A percentile compares a stretch with the other conserved stretches of the same genome.
These are phyloP conservation scores for Alternaria triticina DNA, from an alignment of 2,329 filamentous ascomycete species.

Conservation along the genomic window DNA sequence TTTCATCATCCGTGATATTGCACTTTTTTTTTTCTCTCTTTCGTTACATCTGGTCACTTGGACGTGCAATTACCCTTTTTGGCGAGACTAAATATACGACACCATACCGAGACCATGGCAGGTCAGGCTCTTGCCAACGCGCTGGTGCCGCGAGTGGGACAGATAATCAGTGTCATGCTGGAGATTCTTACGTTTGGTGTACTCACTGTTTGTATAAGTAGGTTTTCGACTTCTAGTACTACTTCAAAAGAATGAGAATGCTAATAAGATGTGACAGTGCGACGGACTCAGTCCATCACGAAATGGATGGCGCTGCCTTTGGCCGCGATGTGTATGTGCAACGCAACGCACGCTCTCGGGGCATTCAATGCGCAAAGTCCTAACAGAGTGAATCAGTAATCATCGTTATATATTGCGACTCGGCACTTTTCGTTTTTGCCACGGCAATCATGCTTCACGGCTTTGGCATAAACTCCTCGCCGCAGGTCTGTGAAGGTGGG, in stretches of 20 bases:
- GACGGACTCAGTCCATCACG: slow-evolving; percentile 29
- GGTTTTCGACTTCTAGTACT: background rate
- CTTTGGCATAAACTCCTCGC: slow-evolving; percentile 61
- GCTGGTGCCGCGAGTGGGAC: slow-evolving; percentile 28
- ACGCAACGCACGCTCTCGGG: background rate
- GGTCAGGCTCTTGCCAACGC: background rate
- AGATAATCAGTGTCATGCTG: slow-evolving; percentile 29
- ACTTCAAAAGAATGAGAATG: background rate
- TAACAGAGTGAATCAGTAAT: slow-evolving; percentile 56
- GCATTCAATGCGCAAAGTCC: background rate
- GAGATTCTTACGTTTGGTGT: slow-evolving; percentile 32
- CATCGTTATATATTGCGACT: slow-evolving; percentile 65
- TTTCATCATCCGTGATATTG: background rate
- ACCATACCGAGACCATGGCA: background rate
- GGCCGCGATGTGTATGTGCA: slow-evolving; percentile 24
- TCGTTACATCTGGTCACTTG: background rate
- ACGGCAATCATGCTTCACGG: slow-evolving; percentile 64
- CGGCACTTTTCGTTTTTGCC: slow-evolving; percentile 65
- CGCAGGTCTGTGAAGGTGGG: slow-evolving; percentile 61
- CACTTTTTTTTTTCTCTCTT: background rate
- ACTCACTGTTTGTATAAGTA: slow-evolving; percentile 27
- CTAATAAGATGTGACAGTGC: slow-evolving; percentile 17
- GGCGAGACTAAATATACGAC: background rate
- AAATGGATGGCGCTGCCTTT: slow-evolving; percentile 32
- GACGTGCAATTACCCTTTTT: background rate